Evolutionary conservation across 148 eudicot species (phyloP), one percentile per base, ranked within the genome.

Genomic region (Spergularia marina): DNA sequence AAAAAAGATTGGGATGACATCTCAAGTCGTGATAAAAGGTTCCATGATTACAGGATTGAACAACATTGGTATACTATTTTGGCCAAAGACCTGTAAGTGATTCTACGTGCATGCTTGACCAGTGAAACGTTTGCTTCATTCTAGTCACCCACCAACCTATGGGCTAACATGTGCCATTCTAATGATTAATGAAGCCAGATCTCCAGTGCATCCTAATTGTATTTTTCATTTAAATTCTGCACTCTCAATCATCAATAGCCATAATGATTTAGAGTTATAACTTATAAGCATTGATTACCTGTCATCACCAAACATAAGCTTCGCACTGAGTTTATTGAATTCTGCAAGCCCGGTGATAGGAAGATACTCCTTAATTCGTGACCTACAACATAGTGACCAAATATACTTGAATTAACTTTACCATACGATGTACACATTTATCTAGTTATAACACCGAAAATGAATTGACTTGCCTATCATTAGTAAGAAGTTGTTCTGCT

Each of bases 321-420:
- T 90, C 20, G 99, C 99, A 78, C 99, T 95, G 84, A 90, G 75
- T 83, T 95, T 95, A 78, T 90, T 95, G 84, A 95, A 95, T 75
- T 92, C 94, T 59, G 92, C 91, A 77, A 95, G 87, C 65, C 97
- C 98, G 64, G 88, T 92, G 77, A 95, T 92, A 10, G 97, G 99
- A 62, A 95, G 96, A 83, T 95, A 95, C 77, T 95, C 99, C 86
- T 95, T 95, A 53, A 85, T 85, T 59, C 99, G 94, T 14, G 96
- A 85, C 61, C 98, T 94, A 79, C 70, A 77, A 36, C 74, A 66
- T 12, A 59, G 64, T 70, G 76, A 67, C 68, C 57, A 75, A 10
- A 68, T 20, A 71, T 34, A 11, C 1, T 25, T 69, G 2, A 82
- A 6, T 25, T 30, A 12, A 41, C 25, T 53, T 47, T n/a, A 47